Evolutionary conservation across 495 filamentous ascomycete species (phyloP), one percentile per base, ranked within the genome.

Genomic region (Penicillium silybi): DNA sequence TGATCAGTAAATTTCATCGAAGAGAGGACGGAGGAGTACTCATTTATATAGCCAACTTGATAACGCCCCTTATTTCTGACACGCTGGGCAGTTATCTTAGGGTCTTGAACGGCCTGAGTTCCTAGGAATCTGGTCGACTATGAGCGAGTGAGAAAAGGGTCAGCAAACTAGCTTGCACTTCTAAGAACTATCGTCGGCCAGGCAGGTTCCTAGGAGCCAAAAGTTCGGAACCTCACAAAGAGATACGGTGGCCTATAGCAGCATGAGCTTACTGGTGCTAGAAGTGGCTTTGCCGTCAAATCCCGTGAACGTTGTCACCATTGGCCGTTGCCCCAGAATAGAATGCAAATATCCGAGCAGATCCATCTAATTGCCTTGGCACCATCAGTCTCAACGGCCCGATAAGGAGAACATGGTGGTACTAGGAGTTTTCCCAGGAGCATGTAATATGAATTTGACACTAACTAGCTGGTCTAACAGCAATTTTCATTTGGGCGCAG

Each of bases 51-150:
- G 32, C 32, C 10, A 23, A 18, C 6, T 38, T 38, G 6, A 23
- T 39, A 11, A 13, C 44, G 17, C 44, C 4, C n/a, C 10, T 23
- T 39, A 17, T 16, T 8, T 17, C 35, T 26, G 19, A 23, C 32
- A 47, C 29, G 18, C 19, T 23, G 38, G 32, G 34, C 44, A 47
- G 13, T 47, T 37, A 47, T 47, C 32, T 47, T 39, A 47, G 44
- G 44, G 44, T 6, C 22, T 9, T 29, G 9, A 29, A 29, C 6
- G 7, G 26, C 26, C 26, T 29, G 26, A 29, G 26, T 9, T 29
- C 26, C 26, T 29, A 29, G 26, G 26, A 29, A 9, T 7, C 3
- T 29, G 9, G 26, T 29, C 1, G 26, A 9, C 9, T 10, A 29
- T 29, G 26, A 29, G 4, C 26, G 26, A 9, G 9, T 9, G 9